These are phyloP conservation scores for Fusarium lateritium DNA, from an alignment of 2,329 filamentous ascomycete genomes.

Conservation along the genomic window DNA sequence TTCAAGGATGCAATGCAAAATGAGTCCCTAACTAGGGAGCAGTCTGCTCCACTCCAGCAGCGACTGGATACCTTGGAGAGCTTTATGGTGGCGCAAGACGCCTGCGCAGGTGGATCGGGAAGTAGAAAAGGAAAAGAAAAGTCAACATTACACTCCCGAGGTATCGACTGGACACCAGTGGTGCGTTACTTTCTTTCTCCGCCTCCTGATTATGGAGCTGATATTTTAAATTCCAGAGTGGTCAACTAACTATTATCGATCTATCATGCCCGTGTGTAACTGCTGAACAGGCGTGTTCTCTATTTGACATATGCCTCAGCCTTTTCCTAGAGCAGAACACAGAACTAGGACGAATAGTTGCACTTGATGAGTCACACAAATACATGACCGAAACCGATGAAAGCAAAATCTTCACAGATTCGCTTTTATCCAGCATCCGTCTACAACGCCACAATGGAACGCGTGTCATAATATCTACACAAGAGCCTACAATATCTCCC, in stretches of 20 bases:
- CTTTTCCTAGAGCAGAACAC: neutral
- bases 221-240: neutral
- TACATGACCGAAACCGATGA: conserved; percentile 6
- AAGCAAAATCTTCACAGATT: neutral
- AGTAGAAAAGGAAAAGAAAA: neutral
- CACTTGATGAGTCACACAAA: conserved; percentile 9
- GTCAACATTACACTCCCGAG: too few species aligned
- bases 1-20: neutral
- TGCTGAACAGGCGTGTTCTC: neutral
- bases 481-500: conserved; percentile 2
- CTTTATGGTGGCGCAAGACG: neutral
- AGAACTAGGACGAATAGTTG: neutral
- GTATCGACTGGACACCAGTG: too few species aligned
- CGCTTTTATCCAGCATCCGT: neutral
- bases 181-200: too few species aligned
- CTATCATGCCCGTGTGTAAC: conserved; percentile 1
- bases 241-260: neutral
- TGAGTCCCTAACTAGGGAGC: neutral
- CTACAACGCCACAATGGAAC: conserved; percentile 11
- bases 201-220: too few species aligned
- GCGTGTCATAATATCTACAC: neutral
- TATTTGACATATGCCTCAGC: conserved; percentile 8
- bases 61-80: conserved; percentile 1
- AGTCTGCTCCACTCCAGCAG: neutral
- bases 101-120: too few species aligned